A percentile compares a stretch with the other conserved stretches of the same genome.
These are phyloP conservation scores for Lichtheimia ramosa DNA, from an alignment of 371 early-diverging fungal species.

Conservation along the genomic window DNA sequence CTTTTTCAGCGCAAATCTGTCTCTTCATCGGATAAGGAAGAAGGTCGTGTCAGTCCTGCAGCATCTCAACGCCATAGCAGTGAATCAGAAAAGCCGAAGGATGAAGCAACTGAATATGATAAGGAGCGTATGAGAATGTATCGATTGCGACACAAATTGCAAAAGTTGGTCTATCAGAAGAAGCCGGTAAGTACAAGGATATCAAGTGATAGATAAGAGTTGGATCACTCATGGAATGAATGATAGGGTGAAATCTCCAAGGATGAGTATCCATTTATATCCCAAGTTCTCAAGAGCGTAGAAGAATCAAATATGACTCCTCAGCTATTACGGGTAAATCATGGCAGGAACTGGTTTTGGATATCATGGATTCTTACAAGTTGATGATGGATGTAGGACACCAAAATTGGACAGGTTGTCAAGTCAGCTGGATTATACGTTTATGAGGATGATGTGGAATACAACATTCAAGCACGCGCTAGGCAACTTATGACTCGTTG, in stretches of 20 bases:
- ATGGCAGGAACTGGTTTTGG: neutral
- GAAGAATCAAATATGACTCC: slow-evolving; percentile 49
- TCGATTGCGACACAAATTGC: slow-evolving; percentile 41
- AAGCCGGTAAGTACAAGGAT: slow-evolving; percentile 34
- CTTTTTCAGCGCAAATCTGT: slow-evolving; percentile 25
- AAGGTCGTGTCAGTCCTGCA: slow-evolving; percentile 4
- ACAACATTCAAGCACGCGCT: slow-evolving; percentile 40
- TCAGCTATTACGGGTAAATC: slow-evolving; percentile 41
- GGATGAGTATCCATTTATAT: slow-evolving; percentile 46
- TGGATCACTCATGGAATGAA: neutral
- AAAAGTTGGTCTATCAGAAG: slow-evolving; percentile 49
- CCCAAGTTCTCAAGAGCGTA: slow-evolving; percentile 36
- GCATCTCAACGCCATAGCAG: slow-evolving; percentile 2
- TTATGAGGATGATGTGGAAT: slow-evolving; percentile 36
- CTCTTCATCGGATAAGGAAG: slow-evolving; percentile 8
- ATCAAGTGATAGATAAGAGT: neutral
- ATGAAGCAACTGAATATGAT: slow-evolving; percentile 21
- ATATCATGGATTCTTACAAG: neutral
- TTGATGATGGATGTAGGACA: slow-evolving; percentile 27
- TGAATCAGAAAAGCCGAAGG: neutral
- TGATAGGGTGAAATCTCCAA: slow-evolving; percentile 46
- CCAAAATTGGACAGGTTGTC: slow-evolving; percentile 54
- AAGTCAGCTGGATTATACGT: slow-evolving; percentile 41
- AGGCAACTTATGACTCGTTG: slow-evolving; percentile 40
- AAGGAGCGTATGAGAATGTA: slow-evolving; percentile 36